Evolutionary conservation across 495 filamentous ascomycete species (phyloP).

Genomic region (Hypoxylon fragiforme): DNA sequence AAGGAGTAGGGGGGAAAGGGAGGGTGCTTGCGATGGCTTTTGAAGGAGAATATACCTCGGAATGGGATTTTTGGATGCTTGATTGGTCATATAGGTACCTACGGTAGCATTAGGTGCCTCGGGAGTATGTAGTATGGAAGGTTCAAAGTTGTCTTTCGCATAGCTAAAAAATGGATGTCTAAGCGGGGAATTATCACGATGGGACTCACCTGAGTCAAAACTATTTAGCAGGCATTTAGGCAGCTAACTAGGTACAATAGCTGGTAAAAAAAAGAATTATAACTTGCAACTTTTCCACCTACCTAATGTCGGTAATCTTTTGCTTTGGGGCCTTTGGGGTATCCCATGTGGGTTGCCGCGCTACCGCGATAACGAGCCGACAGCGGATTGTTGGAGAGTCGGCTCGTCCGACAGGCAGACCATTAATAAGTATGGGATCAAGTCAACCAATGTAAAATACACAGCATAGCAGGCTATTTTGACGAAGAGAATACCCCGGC

Average conservation of each 20-base stretch:
- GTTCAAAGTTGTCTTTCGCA: too few relatives aligned
- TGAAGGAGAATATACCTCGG: too few relatives aligned
- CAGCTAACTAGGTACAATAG: too few relatives aligned
- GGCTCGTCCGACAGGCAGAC: constrained; percentile 1
- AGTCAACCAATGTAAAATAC: too few relatives aligned
- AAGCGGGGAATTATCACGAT: neutral
- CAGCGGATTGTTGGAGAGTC: neutral
- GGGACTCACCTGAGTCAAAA: neutral
- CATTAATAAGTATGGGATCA: constrained; percentile 6
- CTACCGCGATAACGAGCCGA: neutral
- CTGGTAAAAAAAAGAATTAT: constrained; percentile 35
- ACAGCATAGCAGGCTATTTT: too few relatives aligned
- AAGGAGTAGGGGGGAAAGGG: constrained; percentile 47
- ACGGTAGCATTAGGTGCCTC: too few relatives aligned
- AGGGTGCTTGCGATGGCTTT: too few relatives aligned
- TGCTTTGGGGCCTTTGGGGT: neutral
- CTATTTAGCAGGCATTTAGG: too few relatives aligned
- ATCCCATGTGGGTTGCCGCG: neutral
- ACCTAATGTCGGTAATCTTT: too few relatives aligned
- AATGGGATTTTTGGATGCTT: too few relatives aligned
- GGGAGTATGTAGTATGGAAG: too few relatives aligned
- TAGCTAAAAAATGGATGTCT: neutral
- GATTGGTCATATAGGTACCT: neutral
- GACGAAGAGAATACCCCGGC: too few relatives aligned
- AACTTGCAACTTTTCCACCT: neutral